Evolutionary conservation across 2,329 filamentous ascomycete species (phyloP).

Genomic region (Tricladium varicosporioides): DNA sequence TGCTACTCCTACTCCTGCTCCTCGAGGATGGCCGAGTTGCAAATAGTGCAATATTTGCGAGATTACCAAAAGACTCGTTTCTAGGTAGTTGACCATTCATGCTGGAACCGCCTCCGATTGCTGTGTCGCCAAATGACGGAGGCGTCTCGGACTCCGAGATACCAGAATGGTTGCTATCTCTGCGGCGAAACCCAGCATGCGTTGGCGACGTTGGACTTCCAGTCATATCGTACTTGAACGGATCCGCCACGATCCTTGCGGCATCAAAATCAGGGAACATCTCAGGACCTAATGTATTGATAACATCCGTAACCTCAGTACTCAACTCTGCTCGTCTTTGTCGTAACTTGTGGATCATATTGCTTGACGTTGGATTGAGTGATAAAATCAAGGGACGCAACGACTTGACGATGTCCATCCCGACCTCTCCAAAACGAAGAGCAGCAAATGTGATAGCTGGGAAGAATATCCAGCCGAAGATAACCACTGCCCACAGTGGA

Average conservation of each 20-base stretch:
- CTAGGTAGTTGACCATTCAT: slow-evolving; percentile 54
- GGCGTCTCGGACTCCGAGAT: slow-evolving; percentile 27
- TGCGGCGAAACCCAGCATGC: slow-evolving; percentile 32
- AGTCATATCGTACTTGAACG: slow-evolving; percentile 35
- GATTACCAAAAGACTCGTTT: slow-evolving; percentile 92
- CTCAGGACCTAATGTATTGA: slow-evolving; percentile 93
- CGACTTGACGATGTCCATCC: slow-evolving; percentile 98
- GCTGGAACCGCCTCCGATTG: slow-evolving; percentile 30
- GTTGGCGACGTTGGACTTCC: slow-evolving; percentile 26
- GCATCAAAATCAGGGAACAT: slow-evolving; percentile 96
- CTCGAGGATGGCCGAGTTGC: slow-evolving; percentile 83
- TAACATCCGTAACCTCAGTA: slow-evolving; percentile 80
- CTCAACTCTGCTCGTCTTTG: slow-evolving; percentile 71
- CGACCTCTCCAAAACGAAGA: slow-evolving; percentile 93
- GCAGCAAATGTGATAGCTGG: slow-evolving; percentile 88
- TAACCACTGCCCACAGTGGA: slow-evolving; percentile 73
- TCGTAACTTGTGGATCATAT: slow-evolving; percentile 78
- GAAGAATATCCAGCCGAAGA: slow-evolving; percentile 77
- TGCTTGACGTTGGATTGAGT: slow-evolving; percentile 79
- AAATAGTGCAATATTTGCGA: slow-evolving; percentile 85
- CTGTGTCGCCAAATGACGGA: slow-evolving; percentile 28
- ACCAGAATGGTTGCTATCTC: slow-evolving; percentile 51
- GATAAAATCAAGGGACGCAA: slow-evolving; percentile 83
- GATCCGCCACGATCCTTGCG: slow-evolving; percentile 64
- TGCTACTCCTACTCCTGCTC: slow-evolving; percentile 68